A percentile compares a stretch with the other conserved stretches of the same genome.
phyloP scores from a whole-genome alignment of 2,329 filamentous ascomycete species.

The Albophoma yamanashiensis region DNA sequence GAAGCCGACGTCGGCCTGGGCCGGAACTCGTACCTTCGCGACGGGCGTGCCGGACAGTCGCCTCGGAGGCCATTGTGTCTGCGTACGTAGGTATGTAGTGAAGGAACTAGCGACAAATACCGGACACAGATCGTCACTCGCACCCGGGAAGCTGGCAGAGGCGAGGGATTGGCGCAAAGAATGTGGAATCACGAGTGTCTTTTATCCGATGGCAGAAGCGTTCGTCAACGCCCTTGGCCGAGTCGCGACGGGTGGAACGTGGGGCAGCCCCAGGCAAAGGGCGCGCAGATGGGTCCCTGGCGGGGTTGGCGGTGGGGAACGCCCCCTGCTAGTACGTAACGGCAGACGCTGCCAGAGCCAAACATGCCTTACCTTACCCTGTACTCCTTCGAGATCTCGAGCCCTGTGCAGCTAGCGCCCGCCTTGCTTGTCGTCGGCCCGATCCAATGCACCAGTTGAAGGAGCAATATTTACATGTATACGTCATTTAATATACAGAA shows the following conservation, averaged over 20 bases:
- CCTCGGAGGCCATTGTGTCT: slow-evolving; percentile 1
- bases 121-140: background rate
- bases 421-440: no score
- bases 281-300: background rate
- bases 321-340: no score
- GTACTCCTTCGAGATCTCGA: background rate
- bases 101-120: no score
- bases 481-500: no score
- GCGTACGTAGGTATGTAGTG: no score
- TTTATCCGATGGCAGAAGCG: background rate
- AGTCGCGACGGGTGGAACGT: background rate
- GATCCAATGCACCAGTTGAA: no score
- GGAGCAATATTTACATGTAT: no score
- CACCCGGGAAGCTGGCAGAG: background rate
- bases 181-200: background rate
- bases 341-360: no score
- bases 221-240: background rate
- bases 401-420: no score
- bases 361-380: background rate
- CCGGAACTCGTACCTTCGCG: slow-evolving; percentile 38
- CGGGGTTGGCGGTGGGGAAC: background rate
- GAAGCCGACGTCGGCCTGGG: background rate
- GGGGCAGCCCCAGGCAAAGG: background rate
- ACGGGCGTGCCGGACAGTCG: slow-evolving; percentile 34
- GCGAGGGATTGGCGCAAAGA: background rate